Conservation (phyloP, 2,329 filamentous ascomycete genomes). For the Aureobasidium sp. region DNA sequence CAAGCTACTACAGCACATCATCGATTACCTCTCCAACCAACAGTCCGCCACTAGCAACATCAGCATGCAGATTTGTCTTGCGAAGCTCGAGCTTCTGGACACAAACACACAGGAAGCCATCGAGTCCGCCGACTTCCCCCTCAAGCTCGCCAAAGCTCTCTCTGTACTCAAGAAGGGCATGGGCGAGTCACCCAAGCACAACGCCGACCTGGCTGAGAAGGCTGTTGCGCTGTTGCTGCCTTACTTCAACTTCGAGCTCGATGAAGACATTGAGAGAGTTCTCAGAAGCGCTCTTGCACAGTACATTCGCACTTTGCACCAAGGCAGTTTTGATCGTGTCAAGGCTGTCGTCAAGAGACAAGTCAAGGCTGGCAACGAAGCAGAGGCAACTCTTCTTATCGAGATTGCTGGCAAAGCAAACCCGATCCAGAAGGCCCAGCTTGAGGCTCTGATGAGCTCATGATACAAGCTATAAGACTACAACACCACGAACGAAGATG, state of each 20-base stretch:
- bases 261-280: conserved; percentile 49
- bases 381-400: background rate
- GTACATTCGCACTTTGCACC: conserved; percentile 21
- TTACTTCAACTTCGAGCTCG: conserved; percentile 40
- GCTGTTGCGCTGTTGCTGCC: conserved; percentile 45
- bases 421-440: conserved; percentile 4
- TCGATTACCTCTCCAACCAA: conserved; percentile 49
- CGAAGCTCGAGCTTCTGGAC: conserved; percentile 63
- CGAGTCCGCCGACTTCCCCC: conserved; percentile 50
- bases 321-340: conserved; percentile 9
- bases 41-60: conserved; percentile 49
- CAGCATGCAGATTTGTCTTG: conserved; percentile 59
- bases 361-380: background rate
- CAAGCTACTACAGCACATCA: conserved; percentile 66
- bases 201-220: conserved; percentile 37
- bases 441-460: conserved; percentile 4
- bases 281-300: conserved; percentile 37
- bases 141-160: conserved; percentile 60
- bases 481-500: background rate
- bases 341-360: conserved; percentile 3
- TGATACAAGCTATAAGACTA: background rate
- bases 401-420: conserved; percentile 3
- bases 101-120: conserved; percentile 54
- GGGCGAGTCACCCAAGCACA: conserved; percentile 30
- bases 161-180: conserved; percentile 51